Evolutionary conservation across 2,329 filamentous ascomycete genomes (phyloP), one percentile per base, ranked within the genome.

Genomic region (Penicillium sp.): DNA sequence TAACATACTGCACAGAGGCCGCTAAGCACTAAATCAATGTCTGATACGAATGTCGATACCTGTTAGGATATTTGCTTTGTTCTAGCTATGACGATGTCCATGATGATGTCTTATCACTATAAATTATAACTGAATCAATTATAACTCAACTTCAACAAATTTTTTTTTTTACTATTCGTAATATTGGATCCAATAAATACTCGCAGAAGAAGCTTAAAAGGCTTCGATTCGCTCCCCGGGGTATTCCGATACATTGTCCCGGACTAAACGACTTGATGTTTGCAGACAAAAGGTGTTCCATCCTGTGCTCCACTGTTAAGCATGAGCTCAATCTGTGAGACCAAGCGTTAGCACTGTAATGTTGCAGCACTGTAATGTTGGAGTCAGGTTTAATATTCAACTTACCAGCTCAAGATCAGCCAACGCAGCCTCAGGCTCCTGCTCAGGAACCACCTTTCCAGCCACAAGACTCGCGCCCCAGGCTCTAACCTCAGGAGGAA

Each of bases 381-480:
- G 10, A 29, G 3, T 16, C 21, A 14, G 10, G 1, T 24, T 22
- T 21, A 6, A 48, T n/a, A 13, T 33, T 10, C n/a, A 21, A 29
- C 48, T 35, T 45, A 63, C 51, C 45, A 64, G 22, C 33, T 63
- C 56, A 24, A 64, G 49, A 55, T 62, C 61, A 22, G 56, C 54
- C 54, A 65, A 31, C 3, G 59, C 59, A 29, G 62, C 52, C 22
- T 63, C 57, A 8, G 59, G 57, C 11, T 52, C 45, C 47, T 62
- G 63, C 29, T 62, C 55, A 0, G 31, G 31, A 19, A 57, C 51
- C 10, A 52, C 5, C 21, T 24, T 47, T 22, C 60, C 58, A 29
- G 8, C 45, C 6, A 22, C 29, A 22, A 60, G 44, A 31, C 55
- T 53, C 53, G 49, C n/a, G 16, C 48, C 61, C 52, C 55, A 58